Evolutionary conservation across 1,139 yeast genomes (phyloP), one percentile per base, ranked within the genome.

Genomic region (Geotrichum macrosporum): DNA sequence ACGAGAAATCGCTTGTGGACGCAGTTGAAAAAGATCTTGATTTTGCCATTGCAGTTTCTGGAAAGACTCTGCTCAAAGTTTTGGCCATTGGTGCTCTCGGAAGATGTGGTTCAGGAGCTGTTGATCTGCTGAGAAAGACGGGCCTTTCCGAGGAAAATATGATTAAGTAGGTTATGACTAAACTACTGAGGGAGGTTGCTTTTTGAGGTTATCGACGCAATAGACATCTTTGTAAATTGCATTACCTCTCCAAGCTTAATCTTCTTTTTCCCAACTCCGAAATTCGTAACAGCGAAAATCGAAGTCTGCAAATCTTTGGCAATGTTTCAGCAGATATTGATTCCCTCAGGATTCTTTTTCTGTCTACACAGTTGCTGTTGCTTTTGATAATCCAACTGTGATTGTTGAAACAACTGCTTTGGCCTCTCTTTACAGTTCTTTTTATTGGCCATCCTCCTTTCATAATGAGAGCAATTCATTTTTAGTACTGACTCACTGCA

Each of bases 81-180:
- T 75, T 92, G 59, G 83, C 92, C 48, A 92, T 92, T 65, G 99
- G 99, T 63, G 98, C 98, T 21, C 76, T 89, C 52, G 99, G 98
- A 54, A 84, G 99, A 74, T 92, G 98, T 71, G 99, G 99, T 50
- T 81, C 94, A n/a, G 99, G 99, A 64, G 97, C 99, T 31, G 72
- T 86, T 57, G 94, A 84, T 57, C 74, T 88, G 52, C 78, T 87
- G 69, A 76, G 74, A 57, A 84, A 84, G 71, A 82, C 77, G 48
- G 99, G 99, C 52, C 72, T 92, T 50, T 96, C 97, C 48, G 95
- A 86, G 38, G 78, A 73, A 50, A 82, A 85, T 67, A 78, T 92
- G 52, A 67, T 77, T 61, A 85, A 86, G 73, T 92, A 98, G 99
- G 99, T 94, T 70, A 86, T 92, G 78, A 79, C 84, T 53, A 98